Evolutionary conservation across 2,329 filamentous ascomycete species (phyloP).

Genomic region (Endothia cerciana): DNA sequence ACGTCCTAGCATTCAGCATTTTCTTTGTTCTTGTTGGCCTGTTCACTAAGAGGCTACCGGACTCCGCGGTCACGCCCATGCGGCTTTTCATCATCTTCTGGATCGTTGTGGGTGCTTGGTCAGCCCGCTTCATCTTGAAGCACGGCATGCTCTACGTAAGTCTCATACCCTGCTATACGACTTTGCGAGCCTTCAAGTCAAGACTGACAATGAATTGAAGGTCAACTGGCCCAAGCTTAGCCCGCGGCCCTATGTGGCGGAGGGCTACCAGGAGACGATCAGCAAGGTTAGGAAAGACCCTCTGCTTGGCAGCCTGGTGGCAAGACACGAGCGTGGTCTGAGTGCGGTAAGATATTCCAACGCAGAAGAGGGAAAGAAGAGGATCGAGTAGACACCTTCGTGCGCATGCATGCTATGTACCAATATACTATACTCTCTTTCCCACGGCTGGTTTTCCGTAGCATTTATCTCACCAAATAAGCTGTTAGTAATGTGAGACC

Average conservation of each 20-base stretch:
- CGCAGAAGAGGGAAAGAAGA: slow-evolving; percentile 97
- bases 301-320: slow-evolving; percentile 76
- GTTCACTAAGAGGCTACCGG: slow-evolving; percentile 72
- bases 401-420: neutral
- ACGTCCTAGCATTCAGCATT: slow-evolving; percentile 81
- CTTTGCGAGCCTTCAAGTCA: neutral
- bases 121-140: slow-evolving; percentile 73
- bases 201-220: slow-evolving; percentile 49
- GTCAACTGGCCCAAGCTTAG: slow-evolving; percentile 99
- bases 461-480: neutral
- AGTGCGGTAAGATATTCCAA: slow-evolving; percentile 82
- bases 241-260: slow-evolving; percentile 80
- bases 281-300: slow-evolving; percentile 80
- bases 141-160: slow-evolving; percentile 95
- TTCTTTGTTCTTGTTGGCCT: slow-evolving; percentile 80
- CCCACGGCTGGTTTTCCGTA: neutral
- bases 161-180: slow-evolving; percentile 35
- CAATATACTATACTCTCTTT: neutral
- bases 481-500: neutral
- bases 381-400: slow-evolving; percentile 70
- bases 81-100: slow-evolving; percentile 83
- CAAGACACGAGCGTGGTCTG: slow-evolving; percentile 77
- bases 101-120: slow-evolving; percentile 71
- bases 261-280: slow-evolving; percentile 88
- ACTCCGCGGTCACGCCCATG: slow-evolving; percentile 78